phyloP scores from a whole-genome alignment of 208 protist species.

The Trypanosoma avium region DNA sequence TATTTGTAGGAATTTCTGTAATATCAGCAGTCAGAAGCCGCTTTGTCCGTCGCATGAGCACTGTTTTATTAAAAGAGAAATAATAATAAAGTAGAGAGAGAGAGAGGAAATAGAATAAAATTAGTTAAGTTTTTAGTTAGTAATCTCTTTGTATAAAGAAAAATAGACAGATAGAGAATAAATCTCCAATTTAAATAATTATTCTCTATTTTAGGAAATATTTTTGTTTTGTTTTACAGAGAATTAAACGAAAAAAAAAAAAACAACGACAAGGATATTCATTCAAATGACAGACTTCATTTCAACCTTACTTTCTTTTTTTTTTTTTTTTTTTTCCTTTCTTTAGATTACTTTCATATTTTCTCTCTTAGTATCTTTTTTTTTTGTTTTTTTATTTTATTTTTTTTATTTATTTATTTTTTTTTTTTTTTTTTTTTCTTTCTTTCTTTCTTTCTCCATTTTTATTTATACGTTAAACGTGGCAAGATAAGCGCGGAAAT shows the following conservation, averaged over 20 bases:
- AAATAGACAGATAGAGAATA: no score
- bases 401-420: neutral
- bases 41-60: slow-evolving; percentile 11
- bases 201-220: no score
- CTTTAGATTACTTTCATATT: neutral
- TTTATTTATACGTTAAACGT: slow-evolving; percentile 1
- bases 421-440: neutral
- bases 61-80: slow-evolving; percentile 2
- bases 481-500: no score
- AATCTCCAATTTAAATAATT: no score
- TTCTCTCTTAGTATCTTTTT: neutral
- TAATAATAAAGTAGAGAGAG: slow-evolving; percentile 21
- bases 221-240: no score
- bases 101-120: slow-evolving; percentile 14
- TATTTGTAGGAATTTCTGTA: neutral
- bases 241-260: no score
- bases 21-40: neutral
- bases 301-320: neutral
- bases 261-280: no score
- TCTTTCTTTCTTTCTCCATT: slow-evolving; percentile 1
- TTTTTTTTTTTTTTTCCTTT: neutral
- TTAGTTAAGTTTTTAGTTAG: no score
- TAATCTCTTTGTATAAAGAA: no score
- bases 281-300: no score
- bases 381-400: neutral